Percentiles rank a stretch among this genome's conserved stretches.
Conservation (phyloP, 441 rosid genomes). For the Arabidopsis hybrid region DNA sequence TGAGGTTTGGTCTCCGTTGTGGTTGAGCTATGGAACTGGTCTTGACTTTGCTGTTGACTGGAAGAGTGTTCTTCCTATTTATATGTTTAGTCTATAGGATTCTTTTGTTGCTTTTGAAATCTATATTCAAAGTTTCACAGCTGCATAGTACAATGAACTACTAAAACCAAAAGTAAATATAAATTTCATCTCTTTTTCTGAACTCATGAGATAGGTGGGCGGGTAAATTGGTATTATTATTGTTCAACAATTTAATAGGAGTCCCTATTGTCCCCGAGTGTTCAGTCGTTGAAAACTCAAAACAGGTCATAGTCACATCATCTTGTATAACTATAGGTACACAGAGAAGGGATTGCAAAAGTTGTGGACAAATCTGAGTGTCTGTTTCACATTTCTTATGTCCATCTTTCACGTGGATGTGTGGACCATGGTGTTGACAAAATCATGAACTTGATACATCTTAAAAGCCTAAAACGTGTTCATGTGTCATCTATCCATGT, state of each 20-base stretch:
- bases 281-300: neutral
- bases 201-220: neutral
- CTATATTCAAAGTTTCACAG: neutral
- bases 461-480: neutral
- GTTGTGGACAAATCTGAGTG: neutral
- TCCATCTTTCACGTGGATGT: constrained; percentile 9
- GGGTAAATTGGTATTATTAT: neutral
- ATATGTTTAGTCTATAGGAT: neutral
- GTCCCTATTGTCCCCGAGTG: neutral
- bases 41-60: constrained; percentile 14
- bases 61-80: neutral
- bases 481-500: neutral
- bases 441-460: constrained; percentile 13
- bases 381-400: neutral
- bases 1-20: constrained; percentile 3
- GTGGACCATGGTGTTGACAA: constrained; percentile 2
- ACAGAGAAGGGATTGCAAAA: neutral
- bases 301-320: constrained; percentile 1
- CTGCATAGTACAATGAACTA: neutral
- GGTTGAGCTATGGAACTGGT: neutral
- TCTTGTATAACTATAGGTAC: neutral
- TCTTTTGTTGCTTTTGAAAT: constrained; percentile 5
- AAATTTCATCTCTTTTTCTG: neutral
- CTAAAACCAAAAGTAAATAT: neutral
- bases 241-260: neutral